These are phyloP conservation scores for Martiniozyma abietophila DNA, from an alignment of 805 yeast genomes.

Conservation along the genomic window DNA sequence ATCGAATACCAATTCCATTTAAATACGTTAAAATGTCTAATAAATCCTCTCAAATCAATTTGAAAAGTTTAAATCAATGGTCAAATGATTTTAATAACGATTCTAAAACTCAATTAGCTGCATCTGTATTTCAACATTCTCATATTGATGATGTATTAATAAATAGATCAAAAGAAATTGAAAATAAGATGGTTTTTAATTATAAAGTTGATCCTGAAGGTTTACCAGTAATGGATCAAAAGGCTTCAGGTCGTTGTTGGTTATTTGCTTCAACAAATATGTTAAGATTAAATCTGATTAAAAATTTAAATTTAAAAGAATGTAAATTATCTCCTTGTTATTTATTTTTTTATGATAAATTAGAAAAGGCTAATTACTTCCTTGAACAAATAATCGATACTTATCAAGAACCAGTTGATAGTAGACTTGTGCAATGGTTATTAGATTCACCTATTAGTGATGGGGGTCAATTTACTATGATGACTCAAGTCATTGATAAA, in stretches of 20 bases:
- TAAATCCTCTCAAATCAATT: not conserved
- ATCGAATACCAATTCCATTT: too few species aligned
- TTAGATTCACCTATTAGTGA: conserved; percentile 61
- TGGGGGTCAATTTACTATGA: conserved; percentile 88
- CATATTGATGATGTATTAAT: conserved; percentile 33
- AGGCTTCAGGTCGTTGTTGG: conserved; percentile 80
- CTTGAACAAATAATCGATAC: conserved; percentile 70
- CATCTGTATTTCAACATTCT: conserved; percentile 25
- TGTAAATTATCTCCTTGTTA: conserved; percentile 74
- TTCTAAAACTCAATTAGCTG: conserved; percentile 24
- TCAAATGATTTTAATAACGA: conserved; percentile 20
- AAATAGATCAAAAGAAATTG: conserved; percentile 25
- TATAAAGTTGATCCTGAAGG: conserved; percentile 40
- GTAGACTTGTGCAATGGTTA: conserved; percentile 60
- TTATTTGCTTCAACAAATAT: conserved; percentile 76
- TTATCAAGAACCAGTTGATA: conserved; percentile 52
- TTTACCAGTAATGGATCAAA: conserved; percentile 64
- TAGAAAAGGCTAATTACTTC: conserved; percentile 77
- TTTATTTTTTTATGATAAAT: conserved; percentile 75
- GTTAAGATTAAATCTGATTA: conserved; percentile 53
- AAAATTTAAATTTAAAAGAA: conserved; percentile 51
- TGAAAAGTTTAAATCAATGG: conserved; percentile 20
- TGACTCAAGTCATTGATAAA: conserved; percentile 64
- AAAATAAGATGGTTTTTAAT: conserved; percentile 32
- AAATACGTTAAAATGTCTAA: conserved; percentile 2